Percentiles rank a stretch among this genome's conserved stretches.
phyloP scores from a whole-genome alignment of 2,329 filamentous ascomycete genomes.

The Fusarium haematococcum region DNA sequence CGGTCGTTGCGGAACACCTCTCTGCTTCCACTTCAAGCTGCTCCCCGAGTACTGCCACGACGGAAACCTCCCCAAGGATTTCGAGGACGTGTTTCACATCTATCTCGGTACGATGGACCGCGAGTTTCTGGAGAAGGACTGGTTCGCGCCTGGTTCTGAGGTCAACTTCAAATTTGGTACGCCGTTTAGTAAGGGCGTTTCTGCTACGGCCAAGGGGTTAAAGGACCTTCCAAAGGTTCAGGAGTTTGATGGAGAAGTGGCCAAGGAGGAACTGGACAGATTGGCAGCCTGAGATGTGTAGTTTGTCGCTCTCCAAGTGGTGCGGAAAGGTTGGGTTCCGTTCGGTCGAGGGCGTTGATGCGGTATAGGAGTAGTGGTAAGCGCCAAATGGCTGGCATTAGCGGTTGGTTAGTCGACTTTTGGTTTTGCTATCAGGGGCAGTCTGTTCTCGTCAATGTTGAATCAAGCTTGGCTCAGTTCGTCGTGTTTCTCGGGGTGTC shows the following conservation, averaged over 20 bases:
- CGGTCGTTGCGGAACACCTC: conserved; percentile 38
- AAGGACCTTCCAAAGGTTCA: conserved; percentile 25
- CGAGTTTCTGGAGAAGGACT: conserved; percentile 33
- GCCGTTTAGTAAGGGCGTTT: conserved; percentile 32
- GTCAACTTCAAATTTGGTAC: conserved; percentile 34
- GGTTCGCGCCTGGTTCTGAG: conserved; percentile 31
- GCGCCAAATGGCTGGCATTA: neutral
- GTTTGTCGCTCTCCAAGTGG: neutral
- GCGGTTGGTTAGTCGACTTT: neutral
- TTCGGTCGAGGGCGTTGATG: neutral
- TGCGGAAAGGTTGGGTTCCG: neutral
- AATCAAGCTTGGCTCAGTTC: neutral
- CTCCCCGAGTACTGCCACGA: conserved; percentile 19
- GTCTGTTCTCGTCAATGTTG: neutral
- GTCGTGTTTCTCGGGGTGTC: neutral
- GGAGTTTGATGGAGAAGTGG: conserved; percentile 17
- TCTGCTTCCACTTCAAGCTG: conserved; percentile 36
- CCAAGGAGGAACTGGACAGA: conserved; percentile 18
- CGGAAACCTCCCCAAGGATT: conserved; percentile 29
- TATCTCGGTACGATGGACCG: conserved; percentile 36
- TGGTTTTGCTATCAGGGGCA: neutral
- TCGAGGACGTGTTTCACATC: conserved; percentile 35
- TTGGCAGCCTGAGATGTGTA: neutral
- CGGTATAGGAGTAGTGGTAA: neutral
- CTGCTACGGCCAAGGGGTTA: conserved; percentile 29